Conservation (phyloP, 441 rosid species). For the Melianthus villosus region DNA sequence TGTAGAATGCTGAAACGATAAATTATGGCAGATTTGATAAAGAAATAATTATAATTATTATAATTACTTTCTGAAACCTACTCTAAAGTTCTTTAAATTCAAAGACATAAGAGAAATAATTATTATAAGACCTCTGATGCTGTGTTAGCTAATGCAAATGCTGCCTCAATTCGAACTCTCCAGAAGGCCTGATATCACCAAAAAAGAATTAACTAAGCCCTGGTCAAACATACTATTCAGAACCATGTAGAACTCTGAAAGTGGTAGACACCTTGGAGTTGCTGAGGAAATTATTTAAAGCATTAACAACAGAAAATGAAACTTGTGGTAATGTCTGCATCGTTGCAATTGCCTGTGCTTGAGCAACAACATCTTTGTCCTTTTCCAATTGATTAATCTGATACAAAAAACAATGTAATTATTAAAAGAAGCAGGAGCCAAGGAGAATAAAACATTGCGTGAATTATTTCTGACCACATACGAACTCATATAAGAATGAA, state of each 20-base stretch:
- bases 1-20: too few relatives aligned
- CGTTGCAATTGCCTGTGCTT: constrained; percentile 73
- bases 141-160: constrained; percentile 78
- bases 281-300: constrained; percentile 58
- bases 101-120: background rate
- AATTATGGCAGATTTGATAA: too few relatives aligned
- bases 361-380: constrained; percentile 96
- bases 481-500: too few relatives aligned
- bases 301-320: constrained; percentile 63
- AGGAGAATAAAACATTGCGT: too few relatives aligned
- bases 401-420: constrained; percentile 7
- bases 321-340: constrained; percentile 61
- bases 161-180: constrained; percentile 95
- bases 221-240: constrained; percentile 2
- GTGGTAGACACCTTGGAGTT: constrained; percentile 62
- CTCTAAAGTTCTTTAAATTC: too few relatives aligned
- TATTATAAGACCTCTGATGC: constrained; percentile 64
- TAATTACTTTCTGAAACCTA: too few relatives aligned
- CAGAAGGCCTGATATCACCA: constrained; percentile 60
- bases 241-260: constrained; percentile 12
- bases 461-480: too few relatives aligned
- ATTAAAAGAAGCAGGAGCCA: too few relatives aligned
- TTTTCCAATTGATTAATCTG: constrained; percentile 93
- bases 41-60: too few relatives aligned
- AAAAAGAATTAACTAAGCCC: constrained; percentile 2